These are phyloP conservation scores for Mangifera indica DNA, from an alignment of 345 rosid genomes.

Conservation along the genomic window DNA sequence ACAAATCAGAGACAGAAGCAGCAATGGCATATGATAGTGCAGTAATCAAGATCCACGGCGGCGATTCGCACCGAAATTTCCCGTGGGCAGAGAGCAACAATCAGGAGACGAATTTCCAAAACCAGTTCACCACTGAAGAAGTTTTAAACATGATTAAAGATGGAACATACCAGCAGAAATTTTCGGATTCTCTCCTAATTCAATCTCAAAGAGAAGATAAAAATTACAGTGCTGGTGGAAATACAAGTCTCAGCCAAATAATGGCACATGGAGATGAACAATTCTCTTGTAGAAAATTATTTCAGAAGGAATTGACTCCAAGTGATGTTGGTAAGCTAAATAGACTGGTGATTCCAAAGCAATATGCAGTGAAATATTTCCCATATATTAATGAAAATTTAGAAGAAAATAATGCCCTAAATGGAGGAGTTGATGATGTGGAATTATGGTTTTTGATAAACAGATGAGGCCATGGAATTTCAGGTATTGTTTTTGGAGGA, in stretches of 20 bases:
- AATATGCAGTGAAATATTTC: constrained; percentile 49
- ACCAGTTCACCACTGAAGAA: constrained; percentile 27
- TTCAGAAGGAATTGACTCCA: constrained; percentile 73
- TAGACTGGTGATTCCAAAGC: constrained; percentile 82
- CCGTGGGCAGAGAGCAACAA: constrained; percentile 45
- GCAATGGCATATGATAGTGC: constrained; percentile 71
- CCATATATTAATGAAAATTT: constrained; percentile 33
- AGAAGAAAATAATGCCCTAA: constrained; percentile 12
- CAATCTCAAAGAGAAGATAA: constrained; percentile 21
- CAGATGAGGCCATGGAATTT: constrained; percentile 46
- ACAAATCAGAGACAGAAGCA: constrained; percentile 54
- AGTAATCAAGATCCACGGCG: constrained; percentile 43
- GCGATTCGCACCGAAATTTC: constrained; percentile 53
- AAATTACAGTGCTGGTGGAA: neutral
- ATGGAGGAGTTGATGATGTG: constrained; percentile 20
- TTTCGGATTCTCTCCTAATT: constrained; percentile 34
- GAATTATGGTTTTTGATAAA: constrained; percentile 47
- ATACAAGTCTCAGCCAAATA: constrained; percentile 10
- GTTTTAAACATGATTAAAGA: constrained; percentile 66
- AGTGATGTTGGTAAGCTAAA: constrained; percentile 91
- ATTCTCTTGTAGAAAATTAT: constrained; percentile 42
- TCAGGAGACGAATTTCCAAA: constrained; percentile 53
- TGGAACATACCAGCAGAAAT: constrained; percentile 57
- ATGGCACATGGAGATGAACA: constrained; percentile 21
- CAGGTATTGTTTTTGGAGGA: constrained; percentile 53